phyloP scores from a whole-genome alignment of 495 filamentous ascomycete genomes.

The Bacidia rubella region DNA sequence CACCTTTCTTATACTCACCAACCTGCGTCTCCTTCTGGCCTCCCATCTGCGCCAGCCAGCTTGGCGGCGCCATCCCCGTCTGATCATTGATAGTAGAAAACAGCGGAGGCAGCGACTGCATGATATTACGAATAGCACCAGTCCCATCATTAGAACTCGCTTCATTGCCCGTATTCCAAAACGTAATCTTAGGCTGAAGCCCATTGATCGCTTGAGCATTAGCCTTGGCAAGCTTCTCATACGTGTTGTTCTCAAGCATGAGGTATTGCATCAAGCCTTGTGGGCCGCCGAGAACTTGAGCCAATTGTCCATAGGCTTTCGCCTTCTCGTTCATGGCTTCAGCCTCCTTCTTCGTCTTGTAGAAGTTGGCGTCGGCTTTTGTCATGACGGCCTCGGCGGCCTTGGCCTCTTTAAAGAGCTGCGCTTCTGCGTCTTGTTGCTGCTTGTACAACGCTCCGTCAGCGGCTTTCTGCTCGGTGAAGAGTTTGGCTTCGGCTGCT shows the following conservation, averaged over 20 bases:
- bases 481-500: constrained; percentile 50
- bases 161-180: constrained; percentile 63
- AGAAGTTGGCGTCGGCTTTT: constrained; percentile 49
- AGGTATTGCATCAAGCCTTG: constrained; percentile 61
- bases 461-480: constrained; percentile 32
- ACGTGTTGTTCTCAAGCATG: constrained; percentile 33
- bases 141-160: constrained; percentile 27
- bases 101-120: constrained; percentile 66
- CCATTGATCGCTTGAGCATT: constrained; percentile 56
- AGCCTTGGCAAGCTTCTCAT: constrained; percentile 28
- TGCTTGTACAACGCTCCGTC: constrained; percentile 46
- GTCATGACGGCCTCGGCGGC: constrained; percentile 32
- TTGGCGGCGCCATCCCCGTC: constrained; percentile 60
- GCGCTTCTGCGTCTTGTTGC: constrained; percentile 42
- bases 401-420: constrained; percentile 20
- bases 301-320: constrained; percentile 55
- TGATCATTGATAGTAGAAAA: constrained; percentile 74
- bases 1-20: background rate
- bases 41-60: constrained; percentile 46
- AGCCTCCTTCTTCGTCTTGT: constrained; percentile 53
- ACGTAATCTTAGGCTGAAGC: constrained; percentile 72
- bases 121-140: constrained; percentile 43
- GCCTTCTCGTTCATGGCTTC: constrained; percentile 63
- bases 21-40: background rate
- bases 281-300: constrained; percentile 60